Evolutionary conservation across 1,284 basidiomycete genomes (phyloP), one percentile per base, ranked within the genome.

Genomic region (Waitea zeae): DNA sequence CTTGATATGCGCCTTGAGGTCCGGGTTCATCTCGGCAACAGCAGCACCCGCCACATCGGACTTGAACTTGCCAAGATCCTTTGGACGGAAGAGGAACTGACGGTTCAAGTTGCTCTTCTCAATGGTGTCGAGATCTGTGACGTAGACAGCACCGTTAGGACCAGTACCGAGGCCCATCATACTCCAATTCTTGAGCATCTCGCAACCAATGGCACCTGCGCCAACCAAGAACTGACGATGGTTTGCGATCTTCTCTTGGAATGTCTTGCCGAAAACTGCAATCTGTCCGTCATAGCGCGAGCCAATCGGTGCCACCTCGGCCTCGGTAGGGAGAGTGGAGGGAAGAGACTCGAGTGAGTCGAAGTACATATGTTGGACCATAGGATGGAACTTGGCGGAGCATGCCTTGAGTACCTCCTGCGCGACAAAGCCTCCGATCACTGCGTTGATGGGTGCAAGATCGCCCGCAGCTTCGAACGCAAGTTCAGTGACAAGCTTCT

Each of bases 101-200:
- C 95, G 67, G 59, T 99, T 99, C 41, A 99, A 58, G 56, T 99
- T 99, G 49, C 83, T 89, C 73, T 98, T 99, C 63, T 99, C 95
- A 51, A 99, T 99, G 19, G 92, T 96, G 58, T 99, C 95, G 50
- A 98, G 61, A 55, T 99, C 95, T 12, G 95, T 98, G 35, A 99
- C 89, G 49, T 92, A 78, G 41, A 99, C 89, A 36, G 70, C 60
- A 15, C 89, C 95, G 36, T 78, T 62, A 12, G 74, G 64, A 3
- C 86, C 88, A 28, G 80, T 70, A 11, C 74, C 93, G 32, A 99
- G 63, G 44, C 95, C 95, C 73, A 99, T 96, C 89, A 99, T 90
- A 47, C 86, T 83, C 95, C 95, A 99, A 58, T 99, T 99, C 68
- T 99, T 99, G 49, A 99, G 62, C 95, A 98, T 98, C 60, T 99